These are phyloP conservation scores for Alternaria triticimaculans DNA, from an alignment of 2,329 filamentous ascomycete species.

Conservation along the genomic window DNA sequence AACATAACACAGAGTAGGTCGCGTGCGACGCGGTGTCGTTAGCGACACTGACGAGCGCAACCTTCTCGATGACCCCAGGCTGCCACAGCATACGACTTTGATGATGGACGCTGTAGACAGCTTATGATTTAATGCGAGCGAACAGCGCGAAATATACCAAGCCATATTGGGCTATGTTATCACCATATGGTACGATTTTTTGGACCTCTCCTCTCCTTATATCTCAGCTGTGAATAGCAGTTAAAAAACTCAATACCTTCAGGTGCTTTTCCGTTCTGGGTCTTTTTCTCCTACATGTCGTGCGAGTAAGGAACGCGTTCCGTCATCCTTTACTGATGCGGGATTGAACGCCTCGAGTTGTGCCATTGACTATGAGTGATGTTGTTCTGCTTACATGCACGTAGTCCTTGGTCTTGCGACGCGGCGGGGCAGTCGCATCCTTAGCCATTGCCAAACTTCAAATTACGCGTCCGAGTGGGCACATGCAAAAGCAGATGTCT, in stretches of 20 bases:
- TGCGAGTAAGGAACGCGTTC: background rate
- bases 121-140: slow-evolving; percentile 16
- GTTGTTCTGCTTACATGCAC: background rate
- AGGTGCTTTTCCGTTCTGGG: background rate
- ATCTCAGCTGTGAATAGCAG: slow-evolving; percentile 7
- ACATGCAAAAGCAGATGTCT: background rate
- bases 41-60: background rate
- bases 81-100: slow-evolving; percentile 4
- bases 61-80: background rate
- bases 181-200: slow-evolving; percentile 26
- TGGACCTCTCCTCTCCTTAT: slow-evolving; percentile 16
- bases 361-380: background rate
- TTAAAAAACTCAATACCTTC: slow-evolving; percentile 15
- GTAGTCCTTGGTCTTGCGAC: background rate
- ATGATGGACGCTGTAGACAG: slow-evolving; percentile 9
- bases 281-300: background rate
- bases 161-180: slow-evolving; percentile 19
- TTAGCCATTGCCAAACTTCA: background rate
- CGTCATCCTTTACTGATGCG: background rate
- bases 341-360: background rate
- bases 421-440: background rate
- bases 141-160: slow-evolving; percentile 18
- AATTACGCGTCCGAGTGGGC: background rate
- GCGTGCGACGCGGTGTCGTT: background rate
- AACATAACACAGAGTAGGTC: background rate